phyloP scores from a whole-genome alignment of 2,329 filamentous ascomycete genomes.

The Cercospora sp. region DNA sequence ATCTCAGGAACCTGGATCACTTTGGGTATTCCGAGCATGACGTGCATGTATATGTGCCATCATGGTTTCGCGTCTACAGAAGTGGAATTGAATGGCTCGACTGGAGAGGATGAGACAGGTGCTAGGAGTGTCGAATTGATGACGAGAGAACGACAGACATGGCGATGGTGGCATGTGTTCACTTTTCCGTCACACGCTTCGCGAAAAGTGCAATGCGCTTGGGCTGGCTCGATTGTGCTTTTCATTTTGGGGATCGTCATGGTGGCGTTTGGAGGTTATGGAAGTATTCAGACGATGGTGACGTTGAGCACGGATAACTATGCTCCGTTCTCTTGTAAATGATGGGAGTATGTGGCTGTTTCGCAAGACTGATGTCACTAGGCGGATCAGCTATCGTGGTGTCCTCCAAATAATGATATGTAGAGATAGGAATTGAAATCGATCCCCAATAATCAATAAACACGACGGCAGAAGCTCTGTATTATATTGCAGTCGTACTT shows the following conservation, averaged over 20 bases:
- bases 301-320: slow-evolving; percentile 8
- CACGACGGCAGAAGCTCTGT: background rate
- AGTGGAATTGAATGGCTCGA: background rate
- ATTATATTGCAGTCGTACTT: background rate
- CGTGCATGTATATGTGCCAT: slow-evolving; percentile 24
- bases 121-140: background rate
- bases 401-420: background rate
- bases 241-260: slow-evolving; percentile 7
- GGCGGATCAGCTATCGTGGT: background rate
- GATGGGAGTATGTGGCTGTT: background rate
- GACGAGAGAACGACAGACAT: background rate
- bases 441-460: too few relatives aligned
- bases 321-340: slow-evolving; percentile 13
- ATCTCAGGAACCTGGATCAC: slow-evolving; percentile 69
- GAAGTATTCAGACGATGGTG: slow-evolving; percentile 18
- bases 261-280: slow-evolving; percentile 14
- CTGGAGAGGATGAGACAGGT: slow-evolving; percentile 2
- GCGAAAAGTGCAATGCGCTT: background rate
- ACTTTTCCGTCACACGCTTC: background rate
- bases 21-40: slow-evolving; percentile 25
- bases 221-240: slow-evolving; percentile 1
- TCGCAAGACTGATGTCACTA: background rate
- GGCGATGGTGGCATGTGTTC: slow-evolving; percentile 16
- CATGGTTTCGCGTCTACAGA: slow-evolving; percentile 11
- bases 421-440: background rate